These are phyloP conservation scores for Penicillium sp. DNA, from an alignment of 2,329 filamentous ascomycete species.

Conservation along the genomic window DNA sequence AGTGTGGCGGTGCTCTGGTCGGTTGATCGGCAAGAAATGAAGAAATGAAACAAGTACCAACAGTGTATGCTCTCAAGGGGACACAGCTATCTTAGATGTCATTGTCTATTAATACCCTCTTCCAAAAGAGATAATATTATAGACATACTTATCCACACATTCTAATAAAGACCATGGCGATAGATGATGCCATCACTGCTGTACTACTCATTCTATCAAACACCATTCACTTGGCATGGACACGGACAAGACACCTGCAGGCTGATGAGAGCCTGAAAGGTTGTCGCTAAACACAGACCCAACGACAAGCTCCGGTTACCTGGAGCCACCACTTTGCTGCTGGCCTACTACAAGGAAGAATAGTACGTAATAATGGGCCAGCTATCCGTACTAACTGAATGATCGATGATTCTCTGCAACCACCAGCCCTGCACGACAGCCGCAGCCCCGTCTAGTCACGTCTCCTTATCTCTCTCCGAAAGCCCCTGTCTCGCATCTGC, in stretches of 20 bases:
- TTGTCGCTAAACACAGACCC: neutral
- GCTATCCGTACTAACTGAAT: neutral
- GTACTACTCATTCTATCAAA: conserved; percentile 2
- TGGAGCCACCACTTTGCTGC: neutral
- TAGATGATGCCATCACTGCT: conserved; percentile 10
- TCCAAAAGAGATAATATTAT: neutral
- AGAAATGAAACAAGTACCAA: neutral
- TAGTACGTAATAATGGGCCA: neutral
- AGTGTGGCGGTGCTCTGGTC: conserved; percentile 16
- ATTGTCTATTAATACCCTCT: no score
- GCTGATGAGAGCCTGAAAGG: neutral
- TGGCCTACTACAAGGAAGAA: neutral
- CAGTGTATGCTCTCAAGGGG: no score
- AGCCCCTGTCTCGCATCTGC: conserved; percentile 2
- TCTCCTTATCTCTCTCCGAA: conserved; percentile 9
- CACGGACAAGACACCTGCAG: neutral
- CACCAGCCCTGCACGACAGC: neutral
- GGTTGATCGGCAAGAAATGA: neutral
- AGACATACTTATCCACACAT: neutral
- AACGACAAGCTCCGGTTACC: neutral
- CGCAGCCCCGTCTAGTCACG: conserved; percentile 1
- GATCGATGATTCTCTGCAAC: neutral
- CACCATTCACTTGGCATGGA: neutral
- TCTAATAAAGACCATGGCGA: conserved; percentile 9
- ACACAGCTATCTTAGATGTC: no score